These are phyloP conservation scores for Alnus rubra DNA, from an alignment of 306 rosid genomes.

Conservation along the genomic window DNA sequence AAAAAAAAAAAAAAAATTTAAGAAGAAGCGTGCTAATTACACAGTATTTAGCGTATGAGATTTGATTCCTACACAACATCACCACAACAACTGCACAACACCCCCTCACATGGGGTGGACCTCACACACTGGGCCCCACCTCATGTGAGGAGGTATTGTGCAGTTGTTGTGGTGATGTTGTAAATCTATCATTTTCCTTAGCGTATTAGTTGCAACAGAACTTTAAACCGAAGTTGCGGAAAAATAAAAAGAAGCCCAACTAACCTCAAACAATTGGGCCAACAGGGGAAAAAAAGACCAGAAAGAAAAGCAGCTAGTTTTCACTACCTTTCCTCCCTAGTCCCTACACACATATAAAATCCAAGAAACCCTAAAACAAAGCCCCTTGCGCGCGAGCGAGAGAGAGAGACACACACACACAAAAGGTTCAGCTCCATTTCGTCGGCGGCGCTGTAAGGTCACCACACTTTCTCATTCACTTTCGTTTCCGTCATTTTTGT, in stretches of 20 bases:
- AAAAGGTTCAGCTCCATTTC: constrained; percentile 7
- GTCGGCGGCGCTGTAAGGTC: neutral
- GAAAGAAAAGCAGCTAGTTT: neutral
- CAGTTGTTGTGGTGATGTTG: too few species aligned
- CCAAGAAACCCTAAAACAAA: neutral
- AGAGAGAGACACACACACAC: neutral
- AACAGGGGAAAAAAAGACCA: neutral
- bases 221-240: neutral
- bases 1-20: too few species aligned
- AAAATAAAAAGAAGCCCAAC: neutral
- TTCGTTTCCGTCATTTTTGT: neutral
- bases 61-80: too few species aligned
- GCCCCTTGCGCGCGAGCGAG: neutral
- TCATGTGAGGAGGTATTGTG: too few species aligned
- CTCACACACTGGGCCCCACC: too few species aligned
- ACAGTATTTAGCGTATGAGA: too few species aligned
- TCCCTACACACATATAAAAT: neutral
- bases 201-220: too few species aligned
- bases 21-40: too few species aligned
- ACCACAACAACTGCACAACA: too few species aligned
- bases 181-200: too few species aligned
- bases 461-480: neutral
- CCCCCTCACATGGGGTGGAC: too few species aligned
- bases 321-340: too few species aligned
- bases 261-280: neutral